phyloP scores from a whole-genome alignment of 2,329 filamentous ascomycete species.

The Teratosphaeria nubilosa region DNA sequence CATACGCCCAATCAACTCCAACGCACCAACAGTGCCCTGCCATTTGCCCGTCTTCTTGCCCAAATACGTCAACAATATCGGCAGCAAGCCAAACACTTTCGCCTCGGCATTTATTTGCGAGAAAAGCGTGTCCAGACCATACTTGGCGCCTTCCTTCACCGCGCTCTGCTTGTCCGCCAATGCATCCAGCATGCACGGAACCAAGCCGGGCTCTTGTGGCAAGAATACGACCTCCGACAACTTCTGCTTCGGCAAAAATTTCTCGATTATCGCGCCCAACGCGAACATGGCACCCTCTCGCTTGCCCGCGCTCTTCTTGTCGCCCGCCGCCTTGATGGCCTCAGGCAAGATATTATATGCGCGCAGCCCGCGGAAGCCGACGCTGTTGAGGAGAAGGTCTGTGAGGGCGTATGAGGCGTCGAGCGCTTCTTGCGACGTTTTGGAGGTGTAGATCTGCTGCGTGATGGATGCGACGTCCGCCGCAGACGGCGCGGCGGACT shows the following conservation, averaged over 20 bases:
- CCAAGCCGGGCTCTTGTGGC: conserved; percentile 65
- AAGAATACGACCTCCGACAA: conserved; percentile 74
- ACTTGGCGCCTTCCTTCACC: conserved; percentile 84
- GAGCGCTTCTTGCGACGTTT: conserved; percentile 46
- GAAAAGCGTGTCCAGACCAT: conserved; percentile 85
- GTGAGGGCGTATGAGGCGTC: conserved; percentile 57
- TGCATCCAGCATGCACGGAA: conserved; percentile 67
- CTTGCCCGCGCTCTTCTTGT: conserved; percentile 84
- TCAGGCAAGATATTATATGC: conserved; percentile 53
- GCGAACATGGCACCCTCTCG: conserved; percentile 93
- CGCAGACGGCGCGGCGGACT: conserved; percentile 33
- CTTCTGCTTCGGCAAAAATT: conserved; percentile 66
- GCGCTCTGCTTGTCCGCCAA: conserved; percentile 83
- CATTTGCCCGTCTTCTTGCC: conserved; percentile 83
- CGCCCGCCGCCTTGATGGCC: conserved; percentile 66
- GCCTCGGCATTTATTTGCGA: conserved; percentile 69
- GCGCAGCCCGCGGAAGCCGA: conserved; percentile 53
- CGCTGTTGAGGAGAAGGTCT: conserved; percentile 53
- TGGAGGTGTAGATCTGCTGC: conserved; percentile 37
- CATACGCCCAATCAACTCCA: conserved; percentile 79
- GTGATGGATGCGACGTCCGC: conserved; percentile 37
- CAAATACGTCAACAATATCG: conserved; percentile 65
- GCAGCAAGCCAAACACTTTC: conserved; percentile 71
- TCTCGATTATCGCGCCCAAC: conserved; percentile 85
- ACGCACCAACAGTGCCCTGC: conserved; percentile 87